Evolutionary conservation across 2,329 filamentous ascomycete genomes (phyloP), one percentile per base, ranked within the genome.

Genomic region (Laburnicola sp.): DNA sequence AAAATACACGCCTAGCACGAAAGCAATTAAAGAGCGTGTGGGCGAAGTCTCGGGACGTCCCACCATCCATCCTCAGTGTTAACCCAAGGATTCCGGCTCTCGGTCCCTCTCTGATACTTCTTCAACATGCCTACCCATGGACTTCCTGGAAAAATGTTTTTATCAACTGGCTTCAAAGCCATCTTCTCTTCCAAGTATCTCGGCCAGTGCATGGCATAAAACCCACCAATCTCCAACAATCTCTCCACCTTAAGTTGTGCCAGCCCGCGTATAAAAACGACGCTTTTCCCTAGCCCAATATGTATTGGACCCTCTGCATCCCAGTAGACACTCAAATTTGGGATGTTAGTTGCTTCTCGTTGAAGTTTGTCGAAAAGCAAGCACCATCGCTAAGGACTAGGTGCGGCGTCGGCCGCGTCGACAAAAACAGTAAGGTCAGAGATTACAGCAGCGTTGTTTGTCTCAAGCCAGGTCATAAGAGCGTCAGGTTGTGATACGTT

Each of bases 381-480:
- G 48, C 52, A 51, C 52, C 45, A 51, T 48, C 35, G 45, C 45
- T 55, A 37, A 46, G 52, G 48, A 51, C 45, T 51, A 50, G 48
- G 45, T 50, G 45, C 48, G 40, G 6, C 37, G 49, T 16, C 31
- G 45, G 30, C 36, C 45, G 53, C 48, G 45, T 52, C 45, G 41
- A 55, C 25, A 41, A 51, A 50, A 26, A 55, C n/a, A 6, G 41
- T 43, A 50, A 55, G 53, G 9, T 55, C 41, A 34, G 51, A 40
- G 47, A 55, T 55, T 40, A 51, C 10, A 55, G 53, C 45, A 50
- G 53, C 53, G 53, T 55, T 51, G 40, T 55, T 55, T 45, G 27
- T 55, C 53, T 55, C 41, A 41, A 55, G 48, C 53, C 45, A 55
- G 25, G 41, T 50, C 37, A 51, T 45, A 28, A 54, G 51, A 39